Base-by-base conservation (phyloP, 768 basidiomycete species). In the Mycena capillaripes region DNA sequence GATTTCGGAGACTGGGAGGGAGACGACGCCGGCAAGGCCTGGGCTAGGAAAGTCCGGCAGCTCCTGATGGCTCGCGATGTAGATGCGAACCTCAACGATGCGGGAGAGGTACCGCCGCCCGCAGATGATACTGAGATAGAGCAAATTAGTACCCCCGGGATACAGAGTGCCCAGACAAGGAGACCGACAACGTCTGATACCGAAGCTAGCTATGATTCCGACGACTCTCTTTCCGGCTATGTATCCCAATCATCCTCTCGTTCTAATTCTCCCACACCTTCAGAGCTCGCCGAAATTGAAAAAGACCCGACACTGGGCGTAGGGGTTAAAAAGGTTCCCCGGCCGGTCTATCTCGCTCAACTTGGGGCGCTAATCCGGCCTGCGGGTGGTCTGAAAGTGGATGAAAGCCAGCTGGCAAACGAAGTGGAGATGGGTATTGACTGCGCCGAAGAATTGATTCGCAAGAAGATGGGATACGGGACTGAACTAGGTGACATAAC, bases 311-410 rank as follows among this genome's bases (percentile, higher is more conserved):
- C 94, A 2, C 83, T 97, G 40, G 90, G 88, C 56, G 86, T 94
- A 9, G 91, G 91, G 9, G 82, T 82, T 38, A 92, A 91, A 82
- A 95, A 92, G 76, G 86, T 93, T 17, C 78, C 87, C n/a, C 88
- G 91, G 21, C 98, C 98, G 0, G 95, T 99, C 11, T 99, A 98
- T 80, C 89, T 99, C 16, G 89, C 89, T 10, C 97, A 98, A 78
- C 86, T 99, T 6, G 91, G 91, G 5, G 90, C 90, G 58, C 84
- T 98, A 76, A 83, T 99, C n/a, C 88, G 92, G 38, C 87, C 87
- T 21, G 88, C 86, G 17, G 87, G 86, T n/a, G 84, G 85, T 3
- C 77, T 86, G 50, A 83, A 86, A 67, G 81, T 86, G 36, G 86
- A 87, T 23, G 86, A 92, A 60, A 89, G 89, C 44, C 85, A 88